These are phyloP conservation scores for Anthracocystis panici-leucophaei DNA, from an alignment of 1,284 basidiomycete species.

Conservation along the genomic window DNA sequence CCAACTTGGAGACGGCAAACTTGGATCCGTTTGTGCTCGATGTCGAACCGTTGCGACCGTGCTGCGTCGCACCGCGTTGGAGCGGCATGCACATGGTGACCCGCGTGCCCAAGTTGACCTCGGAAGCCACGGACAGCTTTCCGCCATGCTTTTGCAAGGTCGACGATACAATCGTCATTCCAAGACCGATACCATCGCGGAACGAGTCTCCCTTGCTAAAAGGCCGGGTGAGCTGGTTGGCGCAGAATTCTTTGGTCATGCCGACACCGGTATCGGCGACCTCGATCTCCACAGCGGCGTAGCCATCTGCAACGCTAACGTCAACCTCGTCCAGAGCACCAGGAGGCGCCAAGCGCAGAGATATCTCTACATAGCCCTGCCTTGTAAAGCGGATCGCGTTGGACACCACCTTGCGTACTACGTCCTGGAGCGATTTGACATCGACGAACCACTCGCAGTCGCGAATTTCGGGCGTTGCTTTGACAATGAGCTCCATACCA, in stretches of 20 bases:
- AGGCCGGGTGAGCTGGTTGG: constrained; percentile 44
- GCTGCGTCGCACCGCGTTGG: constrained; percentile 2
- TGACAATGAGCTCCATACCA: constrained; percentile 53
- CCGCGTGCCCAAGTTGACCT: constrained; percentile 49
- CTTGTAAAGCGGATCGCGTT: constrained; percentile 56
- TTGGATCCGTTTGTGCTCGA: not conserved
- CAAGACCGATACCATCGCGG: constrained; percentile 56
- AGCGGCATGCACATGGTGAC: constrained; percentile 51
- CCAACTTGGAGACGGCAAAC: constrained; percentile 34
- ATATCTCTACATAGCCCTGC: constrained; percentile 49
- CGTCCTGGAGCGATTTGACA: constrained; percentile 39
- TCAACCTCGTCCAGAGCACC: constrained; percentile 27
- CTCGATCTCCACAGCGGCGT: constrained; percentile 40
- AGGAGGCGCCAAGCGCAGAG: constrained; percentile 23
- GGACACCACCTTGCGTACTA: constrained; percentile 53
- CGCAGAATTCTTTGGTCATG: constrained; percentile 52
- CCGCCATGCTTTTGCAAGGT: constrained; percentile 50
- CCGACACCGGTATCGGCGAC: constrained; percentile 46
- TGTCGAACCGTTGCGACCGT: constrained; percentile 16
- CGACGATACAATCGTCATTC: constrained; percentile 57
- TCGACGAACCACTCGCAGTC: constrained; percentile 35
- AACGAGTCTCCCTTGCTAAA: constrained; percentile 58
- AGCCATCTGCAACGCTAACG: constrained; percentile 11
- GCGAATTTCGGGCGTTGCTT: constrained; percentile 28
- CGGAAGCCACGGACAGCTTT: constrained; percentile 46